These are phyloP conservation scores for Limonomyces culmigenus DNA, from an alignment of 1,284 basidiomycete species.

Conservation along the genomic window DNA sequence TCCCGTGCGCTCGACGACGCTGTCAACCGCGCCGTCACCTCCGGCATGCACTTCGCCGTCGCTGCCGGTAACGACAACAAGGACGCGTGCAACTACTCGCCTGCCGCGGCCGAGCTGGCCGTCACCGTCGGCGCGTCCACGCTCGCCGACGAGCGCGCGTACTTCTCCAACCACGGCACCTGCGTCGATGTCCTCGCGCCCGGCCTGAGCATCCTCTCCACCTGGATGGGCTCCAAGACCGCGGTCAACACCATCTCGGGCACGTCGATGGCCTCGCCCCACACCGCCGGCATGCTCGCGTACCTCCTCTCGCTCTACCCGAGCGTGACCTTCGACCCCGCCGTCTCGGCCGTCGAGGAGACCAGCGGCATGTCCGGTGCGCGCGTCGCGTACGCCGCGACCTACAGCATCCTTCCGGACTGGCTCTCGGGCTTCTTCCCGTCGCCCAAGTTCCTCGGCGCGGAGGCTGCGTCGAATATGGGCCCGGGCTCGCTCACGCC, in stretches of 20 bases:
- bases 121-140: conserved; percentile 68
- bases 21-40: conserved; percentile 73
- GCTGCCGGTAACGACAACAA: conserved; percentile 63
- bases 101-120: conserved; percentile 46
- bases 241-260: conserved; percentile 50
- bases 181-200: conserved; percentile 68
- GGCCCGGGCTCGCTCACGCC: conserved; percentile 25
- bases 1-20: conserved; percentile 75
- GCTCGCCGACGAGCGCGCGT: conserved; percentile 54
- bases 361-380: conserved; percentile 9
- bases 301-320: conserved; percentile 58
- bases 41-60: conserved; percentile 88
- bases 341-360: conserved; percentile 10
- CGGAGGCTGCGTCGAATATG: conserved; percentile 23
- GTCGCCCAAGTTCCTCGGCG: conserved; percentile 27
- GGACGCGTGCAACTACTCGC: conserved; percentile 54
- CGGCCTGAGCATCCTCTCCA: conserved; percentile 45
- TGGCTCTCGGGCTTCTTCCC: conserved; percentile 48
- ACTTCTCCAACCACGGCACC: conserved; percentile 60
- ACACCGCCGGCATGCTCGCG: conserved; percentile 49
- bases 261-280: conserved; percentile 42
- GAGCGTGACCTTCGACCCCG: conserved; percentile 27
- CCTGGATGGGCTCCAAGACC: conserved; percentile 43
- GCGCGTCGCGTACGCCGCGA: conserved; percentile 30
- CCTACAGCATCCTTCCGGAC: conserved; percentile 35